Base-by-base conservation (phyloP, 768 basidiomycete genomes). In the Tylopilus sp. region DNA sequence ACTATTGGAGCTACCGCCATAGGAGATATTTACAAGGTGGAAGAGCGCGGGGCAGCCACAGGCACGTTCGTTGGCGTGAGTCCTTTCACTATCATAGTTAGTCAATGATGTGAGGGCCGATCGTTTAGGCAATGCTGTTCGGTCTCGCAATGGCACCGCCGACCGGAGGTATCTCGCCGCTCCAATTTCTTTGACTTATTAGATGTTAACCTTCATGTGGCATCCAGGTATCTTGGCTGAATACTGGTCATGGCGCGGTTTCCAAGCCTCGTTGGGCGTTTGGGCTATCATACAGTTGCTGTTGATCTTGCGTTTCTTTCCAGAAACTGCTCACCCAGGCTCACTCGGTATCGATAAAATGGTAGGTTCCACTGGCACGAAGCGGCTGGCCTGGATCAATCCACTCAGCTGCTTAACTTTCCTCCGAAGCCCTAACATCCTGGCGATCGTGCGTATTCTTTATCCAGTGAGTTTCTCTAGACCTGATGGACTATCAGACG, bases 241-340 rank as follows among this genome's bases (percentile, higher is more conserved):
- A 47, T 86, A 85, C 56, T 76, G 75, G 30, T 87, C 86, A 0
- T 89, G 87, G 86, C 77, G 87, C 0, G 55, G 74, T 4, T 78
- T 85, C 65, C 85, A 89, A 61, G 61, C 68, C 9, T 59, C 61
- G 0, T 53, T 88, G 1, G 78, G 76, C 3, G 33, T 73, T 0
- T 64, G 71, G 34, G 78, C 77, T 3, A 33, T 78, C 0, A 14
- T 75, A 1, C 69, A 73, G 2, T 71, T 80, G 31, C 8, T 76
- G 7, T 54, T 71, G 6, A 71, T 86, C 29, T 45, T 63, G 1
- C 37, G 77, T 4, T 75, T 75, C 48, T 75, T 86, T n/a, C 86
- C 86, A 0, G 87, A 89, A 59, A 88, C 86, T 3, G 80, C 78
- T 45, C 82, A 85, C 58, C 85, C 86, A 1, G 78, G 81, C 7